Evolutionary conservation across 2,329 filamentous ascomycete species (phyloP).

Genomic region (Colletotrichum shisoi): DNA sequence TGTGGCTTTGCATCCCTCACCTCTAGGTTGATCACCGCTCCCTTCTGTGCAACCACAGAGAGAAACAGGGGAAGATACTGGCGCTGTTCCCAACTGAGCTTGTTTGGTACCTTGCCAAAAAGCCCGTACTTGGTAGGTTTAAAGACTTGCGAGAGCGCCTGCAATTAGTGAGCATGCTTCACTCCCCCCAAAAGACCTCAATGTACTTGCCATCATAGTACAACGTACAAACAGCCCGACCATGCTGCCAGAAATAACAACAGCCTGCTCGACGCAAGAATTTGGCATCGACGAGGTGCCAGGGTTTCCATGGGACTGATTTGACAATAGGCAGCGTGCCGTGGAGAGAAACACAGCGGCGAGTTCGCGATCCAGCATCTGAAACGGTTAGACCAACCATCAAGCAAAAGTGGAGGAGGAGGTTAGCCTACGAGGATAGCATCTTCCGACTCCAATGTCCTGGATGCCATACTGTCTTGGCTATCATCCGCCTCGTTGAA

Average conservation of each 20-base stretch:
- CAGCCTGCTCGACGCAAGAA: conserved; percentile 55
- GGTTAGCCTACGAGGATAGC: conserved; percentile 52
- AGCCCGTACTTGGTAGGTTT: conserved; percentile 58
- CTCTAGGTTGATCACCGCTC: conserved; percentile 57
- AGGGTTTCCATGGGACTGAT: conserved; percentile 28
- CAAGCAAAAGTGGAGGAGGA: not conserved
- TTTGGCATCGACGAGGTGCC: conserved; percentile 31
- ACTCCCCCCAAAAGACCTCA: conserved; percentile 18
- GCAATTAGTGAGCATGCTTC: conserved; percentile 41
- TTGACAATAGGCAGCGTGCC: conserved; percentile 51
- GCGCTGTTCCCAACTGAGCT: conserved; percentile 53
- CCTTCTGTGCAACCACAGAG: conserved; percentile 55
- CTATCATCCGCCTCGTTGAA: conserved; percentile 51
- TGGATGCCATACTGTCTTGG: conserved; percentile 51
- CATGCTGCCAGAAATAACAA: conserved; percentile 57
- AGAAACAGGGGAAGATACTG: conserved; percentile 61
- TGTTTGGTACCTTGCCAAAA: conserved; percentile 55
- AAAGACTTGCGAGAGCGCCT: conserved; percentile 58
- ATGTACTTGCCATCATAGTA: conserved; percentile 51
- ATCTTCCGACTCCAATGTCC: conserved; percentile 57
- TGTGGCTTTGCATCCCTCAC: conserved; percentile 41
- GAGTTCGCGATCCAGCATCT: conserved; percentile 60
- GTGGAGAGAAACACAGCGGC: conserved; percentile 59
- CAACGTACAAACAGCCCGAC: conserved; percentile 56
- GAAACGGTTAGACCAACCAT: conserved; percentile 26